Evolutionary conservation across 2,329 filamentous ascomycete genomes (phyloP).

Genomic region (Aspergillus glaucus): DNA sequence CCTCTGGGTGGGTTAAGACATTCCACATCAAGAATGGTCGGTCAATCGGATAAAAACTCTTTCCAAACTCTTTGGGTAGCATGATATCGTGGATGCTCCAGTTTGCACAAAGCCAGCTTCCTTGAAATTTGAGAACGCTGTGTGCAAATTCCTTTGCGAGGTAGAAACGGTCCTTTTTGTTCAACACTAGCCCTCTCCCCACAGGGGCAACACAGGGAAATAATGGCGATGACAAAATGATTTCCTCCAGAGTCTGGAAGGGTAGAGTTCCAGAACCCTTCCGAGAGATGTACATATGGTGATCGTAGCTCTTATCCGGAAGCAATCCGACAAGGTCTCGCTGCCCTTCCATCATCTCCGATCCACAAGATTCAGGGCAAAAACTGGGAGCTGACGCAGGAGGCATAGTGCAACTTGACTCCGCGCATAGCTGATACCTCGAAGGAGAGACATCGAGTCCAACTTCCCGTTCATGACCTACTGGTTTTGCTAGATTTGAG

Average conservation of each 20-base stretch:
- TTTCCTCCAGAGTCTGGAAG: not conserved
- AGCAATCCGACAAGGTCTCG: not conserved
- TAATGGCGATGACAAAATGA: not conserved
- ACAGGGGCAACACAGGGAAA: not conserved
- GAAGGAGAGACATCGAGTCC: not conserved
- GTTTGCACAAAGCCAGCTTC: conserved; percentile 14
- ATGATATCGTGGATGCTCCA: conserved; percentile 12
- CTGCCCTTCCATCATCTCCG: not conserved
- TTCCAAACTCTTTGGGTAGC: conserved; percentile 1
- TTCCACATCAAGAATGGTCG: conserved; percentile 4
- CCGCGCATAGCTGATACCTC: not conserved
- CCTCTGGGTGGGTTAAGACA: not conserved
- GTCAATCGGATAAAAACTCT: too few species aligned
- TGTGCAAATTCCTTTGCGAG: conserved; percentile 11
- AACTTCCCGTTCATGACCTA: not conserved
- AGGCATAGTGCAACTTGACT: not conserved
- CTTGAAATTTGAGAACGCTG: conserved; percentile 15
- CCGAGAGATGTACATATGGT: not conserved
- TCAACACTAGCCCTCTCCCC: not conserved
- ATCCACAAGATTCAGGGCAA: not conserved
- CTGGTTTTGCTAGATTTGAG: not conserved
- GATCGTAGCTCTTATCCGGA: not conserved
- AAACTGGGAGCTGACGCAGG: not conserved
- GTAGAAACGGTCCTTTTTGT: conserved; percentile 5
- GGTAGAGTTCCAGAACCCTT: not conserved